These are phyloP conservation scores for Gonium pectorale DNA, from an alignment of 139 green algal genomes.

Conservation along the genomic window DNA sequence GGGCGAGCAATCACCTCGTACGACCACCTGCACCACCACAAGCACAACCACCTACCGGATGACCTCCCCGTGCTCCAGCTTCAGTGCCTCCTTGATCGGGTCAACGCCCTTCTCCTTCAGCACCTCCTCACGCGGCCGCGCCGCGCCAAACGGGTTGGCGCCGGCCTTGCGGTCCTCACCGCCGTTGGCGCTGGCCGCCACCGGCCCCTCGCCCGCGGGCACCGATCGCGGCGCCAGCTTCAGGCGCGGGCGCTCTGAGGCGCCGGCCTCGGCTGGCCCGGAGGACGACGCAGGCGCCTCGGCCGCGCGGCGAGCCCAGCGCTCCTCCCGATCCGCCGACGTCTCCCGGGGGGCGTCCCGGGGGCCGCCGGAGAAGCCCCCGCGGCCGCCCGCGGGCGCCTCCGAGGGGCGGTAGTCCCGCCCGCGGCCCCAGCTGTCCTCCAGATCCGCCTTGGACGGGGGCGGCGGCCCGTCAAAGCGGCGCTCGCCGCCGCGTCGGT, in stretches of 20 bases:
- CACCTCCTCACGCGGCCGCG: conserved; percentile 90
- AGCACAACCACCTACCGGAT: conserved; percentile 46
- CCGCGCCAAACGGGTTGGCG: conserved; percentile 86
- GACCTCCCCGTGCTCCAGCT: conserved; percentile 69
- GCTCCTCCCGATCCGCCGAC: conserved; percentile 16
- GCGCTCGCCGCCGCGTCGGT: conserved; percentile 1
- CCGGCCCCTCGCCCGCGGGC: background rate
- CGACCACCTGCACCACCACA: background rate
- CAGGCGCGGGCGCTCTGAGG: conserved; percentile 60
- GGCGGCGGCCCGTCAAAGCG: conserved; percentile 30
- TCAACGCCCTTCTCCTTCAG: conserved; percentile 91
- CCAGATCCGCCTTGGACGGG: conserved; percentile 45
- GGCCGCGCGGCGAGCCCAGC: background rate
- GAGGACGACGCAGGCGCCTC: background rate
- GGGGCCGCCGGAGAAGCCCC: conserved; percentile 4
- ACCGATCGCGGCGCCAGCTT: conserved; percentile 64
- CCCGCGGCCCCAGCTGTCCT: conserved; percentile 56
- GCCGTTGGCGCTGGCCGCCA: background rate
- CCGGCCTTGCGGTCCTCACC: conserved; percentile 39
- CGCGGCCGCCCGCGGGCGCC: background rate
- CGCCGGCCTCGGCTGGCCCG: background rate
- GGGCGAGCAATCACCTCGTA: too few species aligned
- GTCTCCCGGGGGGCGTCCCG: background rate
- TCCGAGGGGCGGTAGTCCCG: conserved; percentile 33
- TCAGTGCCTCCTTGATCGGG: conserved; percentile 72